phyloP scores from a whole-genome alignment of 2,329 filamentous ascomycete genomes.

The Diaporthe velutina region DNA sequence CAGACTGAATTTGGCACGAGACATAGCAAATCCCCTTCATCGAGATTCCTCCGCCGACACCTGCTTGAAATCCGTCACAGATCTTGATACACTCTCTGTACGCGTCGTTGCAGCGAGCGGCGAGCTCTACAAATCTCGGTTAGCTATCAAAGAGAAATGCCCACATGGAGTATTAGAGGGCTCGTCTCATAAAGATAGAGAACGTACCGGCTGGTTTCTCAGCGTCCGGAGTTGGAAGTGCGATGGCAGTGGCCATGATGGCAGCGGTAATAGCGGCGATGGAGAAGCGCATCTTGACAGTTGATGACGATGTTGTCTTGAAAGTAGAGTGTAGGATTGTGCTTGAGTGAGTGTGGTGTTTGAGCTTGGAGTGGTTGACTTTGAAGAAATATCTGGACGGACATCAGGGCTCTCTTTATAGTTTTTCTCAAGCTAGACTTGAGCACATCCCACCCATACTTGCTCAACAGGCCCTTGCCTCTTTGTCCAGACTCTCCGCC shows the following conservation, averaged over 20 bases:
- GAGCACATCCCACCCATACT: background rate
- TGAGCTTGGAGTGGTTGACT: background rate
- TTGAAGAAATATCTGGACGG: background rate
- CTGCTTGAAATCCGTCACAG: background rate
- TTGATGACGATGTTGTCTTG: background rate
- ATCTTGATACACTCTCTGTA: background rate
- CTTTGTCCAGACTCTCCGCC: background rate
- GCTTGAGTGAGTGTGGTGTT: background rate
- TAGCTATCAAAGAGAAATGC: background rate
- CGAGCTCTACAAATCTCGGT: background rate
- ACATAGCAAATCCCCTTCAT: background rate
- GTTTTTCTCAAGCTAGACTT: background rate
- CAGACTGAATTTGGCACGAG: background rate
- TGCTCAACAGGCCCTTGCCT: background rate
- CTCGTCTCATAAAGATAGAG: background rate
- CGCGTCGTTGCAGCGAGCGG: background rate
- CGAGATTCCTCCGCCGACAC: background rate
- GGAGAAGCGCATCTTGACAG: background rate
- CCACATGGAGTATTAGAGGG: background rate
- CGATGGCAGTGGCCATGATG: background rate
- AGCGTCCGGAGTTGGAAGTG: background rate
- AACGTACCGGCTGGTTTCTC: background rate
- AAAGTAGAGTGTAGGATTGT: background rate
- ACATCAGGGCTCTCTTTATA: background rate
- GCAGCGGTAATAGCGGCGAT: background rate